These are phyloP conservation scores for Delitschia confertaspora DNA, from an alignment of 495 filamentous ascomycete genomes.

Conservation along the genomic window DNA sequence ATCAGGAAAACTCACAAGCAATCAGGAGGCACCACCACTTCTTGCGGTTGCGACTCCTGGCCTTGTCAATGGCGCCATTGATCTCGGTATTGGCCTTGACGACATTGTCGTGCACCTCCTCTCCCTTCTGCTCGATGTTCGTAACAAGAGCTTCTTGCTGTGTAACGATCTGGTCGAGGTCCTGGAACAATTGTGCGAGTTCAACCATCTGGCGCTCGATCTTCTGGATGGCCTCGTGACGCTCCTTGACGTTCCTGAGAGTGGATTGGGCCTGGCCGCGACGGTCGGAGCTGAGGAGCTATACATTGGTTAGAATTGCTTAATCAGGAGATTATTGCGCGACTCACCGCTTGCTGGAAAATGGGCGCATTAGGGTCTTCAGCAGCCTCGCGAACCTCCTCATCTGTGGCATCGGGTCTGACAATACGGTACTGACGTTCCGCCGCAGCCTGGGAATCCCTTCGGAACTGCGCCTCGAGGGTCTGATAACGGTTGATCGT, in stretches of 20 bases:
- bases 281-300: conserved; percentile 57
- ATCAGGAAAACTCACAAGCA: conserved; percentile 12
- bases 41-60: conserved; percentile 75
- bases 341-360: conserved; percentile 68
- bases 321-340: not conserved
- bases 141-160: conserved; percentile 71
- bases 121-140: conserved; percentile 72
- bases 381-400: conserved; percentile 67
- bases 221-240: conserved; percentile 82
- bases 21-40: conserved; percentile 96
- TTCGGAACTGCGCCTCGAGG: conserved; percentile 65
- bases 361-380: conserved; percentile 61
- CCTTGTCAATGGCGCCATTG: conserved; percentile 64
- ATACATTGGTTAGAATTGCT: conserved; percentile 14
- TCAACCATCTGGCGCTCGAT: conserved; percentile 84
- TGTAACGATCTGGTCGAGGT: conserved; percentile 71
- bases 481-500: conserved; percentile 73
- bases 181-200: conserved; percentile 71
- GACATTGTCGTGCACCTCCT: conserved; percentile 69
- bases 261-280: conserved; percentile 70
- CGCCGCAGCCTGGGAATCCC: conserved; percentile 70
- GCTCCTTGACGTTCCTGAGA: conserved; percentile 64
- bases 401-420: conserved; percentile 70
- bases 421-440: conserved; percentile 86
- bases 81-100: conserved; percentile 74